Percentiles rank a stretch among this genome's conserved stretches.
Conservation (phyloP, 371 early-diverging fungal species). For the Paraphysoderma sedebokerense region DNA sequence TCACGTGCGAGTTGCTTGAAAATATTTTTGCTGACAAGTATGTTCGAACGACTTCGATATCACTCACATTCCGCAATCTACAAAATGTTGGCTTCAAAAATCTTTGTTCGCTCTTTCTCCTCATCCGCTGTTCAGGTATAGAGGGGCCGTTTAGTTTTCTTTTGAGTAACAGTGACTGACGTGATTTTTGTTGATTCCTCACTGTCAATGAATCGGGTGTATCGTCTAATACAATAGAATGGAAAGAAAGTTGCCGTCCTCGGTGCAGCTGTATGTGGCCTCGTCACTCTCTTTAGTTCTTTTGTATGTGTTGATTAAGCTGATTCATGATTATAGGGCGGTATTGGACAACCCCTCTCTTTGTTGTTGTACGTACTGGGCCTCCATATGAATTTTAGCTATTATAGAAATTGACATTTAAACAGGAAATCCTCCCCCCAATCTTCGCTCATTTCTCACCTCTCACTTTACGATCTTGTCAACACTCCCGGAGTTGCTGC, state of each 20-base stretch:
- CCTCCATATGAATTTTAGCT: neutral
- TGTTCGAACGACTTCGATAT: no score
- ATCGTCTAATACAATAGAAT: conserved; percentile 3
- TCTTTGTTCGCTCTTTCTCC: conserved; percentile 15
- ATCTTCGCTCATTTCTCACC: conserved; percentile 60
- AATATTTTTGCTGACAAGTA: no score
- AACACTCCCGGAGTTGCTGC: conserved; percentile 96
- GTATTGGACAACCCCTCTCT: conserved; percentile 83
- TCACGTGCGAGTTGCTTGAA: no score
- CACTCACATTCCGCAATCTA: no score
- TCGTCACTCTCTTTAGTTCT: neutral
- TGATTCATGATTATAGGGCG: conserved; percentile 25
- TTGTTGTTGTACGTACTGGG: no score
- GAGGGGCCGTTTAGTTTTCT: neutral
- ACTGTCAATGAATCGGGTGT: neutral
- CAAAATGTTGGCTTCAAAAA: conserved; percentile 13
- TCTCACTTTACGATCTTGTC: conserved; percentile 88
- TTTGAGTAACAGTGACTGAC: neutral
- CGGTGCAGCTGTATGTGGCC: conserved; percentile 40
- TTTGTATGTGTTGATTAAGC: neutral
- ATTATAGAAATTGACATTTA: conserved; percentile 21
- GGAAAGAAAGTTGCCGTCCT: conserved; percentile 61
- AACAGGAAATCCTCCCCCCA: no score
- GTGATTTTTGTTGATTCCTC: neutral
- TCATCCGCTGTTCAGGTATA: conserved; percentile 12